Percentiles rank a stretch among this genome's conserved stretches.
phyloP scores from a whole-genome alignment of 768 basidiomycete genomes.

The Termitomyces sp. region DNA sequence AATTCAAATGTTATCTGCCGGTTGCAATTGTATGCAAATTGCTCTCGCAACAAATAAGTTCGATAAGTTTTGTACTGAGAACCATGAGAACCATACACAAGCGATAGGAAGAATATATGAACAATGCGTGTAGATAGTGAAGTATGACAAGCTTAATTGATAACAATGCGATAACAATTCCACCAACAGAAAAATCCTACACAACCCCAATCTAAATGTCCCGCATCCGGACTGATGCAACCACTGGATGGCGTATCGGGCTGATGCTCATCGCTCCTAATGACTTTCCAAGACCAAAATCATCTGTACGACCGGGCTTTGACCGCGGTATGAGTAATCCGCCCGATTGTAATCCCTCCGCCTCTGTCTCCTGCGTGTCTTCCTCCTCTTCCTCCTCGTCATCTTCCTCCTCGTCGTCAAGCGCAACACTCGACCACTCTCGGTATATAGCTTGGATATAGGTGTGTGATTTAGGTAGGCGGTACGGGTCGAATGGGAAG shows the following conservation, averaged over 20 bases:
- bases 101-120: neutral
- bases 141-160: constrained; percentile 1
- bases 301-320: constrained; percentile 26
- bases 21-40: neutral
- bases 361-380: constrained; percentile 16
- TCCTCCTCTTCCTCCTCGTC: constrained; percentile 55
- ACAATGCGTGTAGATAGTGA: neutral
- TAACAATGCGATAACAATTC: constrained; percentile 6
- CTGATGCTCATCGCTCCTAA: constrained; percentile 86
- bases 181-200: neutral
- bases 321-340: constrained; percentile 16
- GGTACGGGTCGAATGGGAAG: constrained; percentile 98
- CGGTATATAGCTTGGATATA: constrained; percentile 86
- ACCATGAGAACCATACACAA: neutral
- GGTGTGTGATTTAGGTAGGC: constrained; percentile 69
- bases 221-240: constrained; percentile 11
- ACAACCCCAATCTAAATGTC: constrained; percentile 13
- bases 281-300: constrained; percentile 59
- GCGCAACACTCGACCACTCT: constrained; percentile 84
- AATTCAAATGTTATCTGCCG: neutral
- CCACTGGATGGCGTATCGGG: constrained; percentile 34
- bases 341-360: constrained; percentile 11
- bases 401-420: constrained; percentile 68
- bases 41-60: too few relatives aligned
- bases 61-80: too few relatives aligned